A percentile compares a stretch with the other conserved stretches of the same genome.
These are phyloP conservation scores for Santalum album DNA, from an alignment of 164 flowering plant genomes.

Conservation along the genomic window DNA sequence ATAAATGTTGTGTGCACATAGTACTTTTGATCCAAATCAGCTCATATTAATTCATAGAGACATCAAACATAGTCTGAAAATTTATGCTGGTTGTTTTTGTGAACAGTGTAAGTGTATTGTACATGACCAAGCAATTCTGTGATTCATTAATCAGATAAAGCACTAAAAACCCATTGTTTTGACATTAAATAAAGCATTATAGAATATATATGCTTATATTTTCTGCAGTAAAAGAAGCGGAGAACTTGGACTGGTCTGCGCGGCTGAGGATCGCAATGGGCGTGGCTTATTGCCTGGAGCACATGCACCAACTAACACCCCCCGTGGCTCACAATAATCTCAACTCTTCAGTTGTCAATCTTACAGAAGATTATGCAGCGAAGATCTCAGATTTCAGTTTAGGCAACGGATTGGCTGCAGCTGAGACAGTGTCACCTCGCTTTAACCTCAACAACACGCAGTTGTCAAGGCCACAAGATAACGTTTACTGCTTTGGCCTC, in stretches of 20 bases:
- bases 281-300: conserved; percentile 67
- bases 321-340: conserved; percentile 42
- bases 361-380: conserved; percentile 78
- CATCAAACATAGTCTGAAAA: no score
- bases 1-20: no score
- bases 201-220: no score
- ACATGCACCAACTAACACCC: conserved; percentile 64
- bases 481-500: conserved; percentile 62
- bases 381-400: conserved; percentile 54
- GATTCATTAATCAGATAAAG: no score
- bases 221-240: conserved; percentile 70
- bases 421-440: conserved; percentile 18
- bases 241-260: conserved; percentile 67
- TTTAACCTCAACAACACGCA: conserved; percentile 10
- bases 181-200: no score
- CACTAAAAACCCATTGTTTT: no score
- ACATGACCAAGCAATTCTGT: no score
- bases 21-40: no score
- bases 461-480: conserved; percentile 20
- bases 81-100: no score
- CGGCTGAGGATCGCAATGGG: conserved; percentile 76
- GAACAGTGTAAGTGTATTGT: no score
- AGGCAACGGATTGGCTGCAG: conserved; percentile 27
- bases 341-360: conserved; percentile 43
- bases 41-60: no score